Evolutionary conservation across 2,329 filamentous ascomycete species (phyloP).

Genomic region (Ilyonectria robusta): DNA sequence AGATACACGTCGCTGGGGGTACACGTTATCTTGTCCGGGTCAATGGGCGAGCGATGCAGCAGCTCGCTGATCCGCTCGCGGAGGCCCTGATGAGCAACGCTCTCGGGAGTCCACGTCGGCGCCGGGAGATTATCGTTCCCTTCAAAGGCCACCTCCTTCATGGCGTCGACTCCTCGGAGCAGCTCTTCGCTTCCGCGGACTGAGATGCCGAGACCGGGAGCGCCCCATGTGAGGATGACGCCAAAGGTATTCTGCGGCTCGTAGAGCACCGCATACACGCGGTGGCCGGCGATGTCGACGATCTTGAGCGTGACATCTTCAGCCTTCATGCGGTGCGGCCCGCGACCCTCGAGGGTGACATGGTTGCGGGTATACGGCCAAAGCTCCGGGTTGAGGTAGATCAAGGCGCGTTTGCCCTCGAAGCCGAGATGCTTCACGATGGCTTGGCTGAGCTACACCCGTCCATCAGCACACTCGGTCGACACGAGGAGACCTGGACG

Average conservation of each 20-base stretch:
- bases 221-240: constrained; percentile 61
- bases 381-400: constrained; percentile 52
- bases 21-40: constrained; percentile 46
- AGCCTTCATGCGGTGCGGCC: constrained; percentile 51
- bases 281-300: constrained; percentile 58
- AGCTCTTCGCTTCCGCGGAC: constrained; percentile 62
- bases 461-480: neutral
- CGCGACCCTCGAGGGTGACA: constrained; percentile 53
- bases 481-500: neutral
- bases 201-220: constrained; percentile 62
- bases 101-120: constrained; percentile 58
- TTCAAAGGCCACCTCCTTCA: constrained; percentile 53
- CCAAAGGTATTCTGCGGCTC: constrained; percentile 53
- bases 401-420: constrained; percentile 45
- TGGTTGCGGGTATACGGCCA: constrained; percentile 51
- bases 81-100: constrained; percentile 55
- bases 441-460: constrained; percentile 53
- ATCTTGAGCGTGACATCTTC: constrained; percentile 56
- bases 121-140: constrained; percentile 42
- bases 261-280: constrained; percentile 61
- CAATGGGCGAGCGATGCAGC: constrained; percentile 57
- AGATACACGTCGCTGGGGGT: constrained; percentile 62
- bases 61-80: constrained; percentile 58
- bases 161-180: constrained; percentile 52
- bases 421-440: constrained; percentile 52